Base-by-base conservation (phyloP, 2,329 filamentous ascomycete species). In the Monilinia fructigena region DNA sequence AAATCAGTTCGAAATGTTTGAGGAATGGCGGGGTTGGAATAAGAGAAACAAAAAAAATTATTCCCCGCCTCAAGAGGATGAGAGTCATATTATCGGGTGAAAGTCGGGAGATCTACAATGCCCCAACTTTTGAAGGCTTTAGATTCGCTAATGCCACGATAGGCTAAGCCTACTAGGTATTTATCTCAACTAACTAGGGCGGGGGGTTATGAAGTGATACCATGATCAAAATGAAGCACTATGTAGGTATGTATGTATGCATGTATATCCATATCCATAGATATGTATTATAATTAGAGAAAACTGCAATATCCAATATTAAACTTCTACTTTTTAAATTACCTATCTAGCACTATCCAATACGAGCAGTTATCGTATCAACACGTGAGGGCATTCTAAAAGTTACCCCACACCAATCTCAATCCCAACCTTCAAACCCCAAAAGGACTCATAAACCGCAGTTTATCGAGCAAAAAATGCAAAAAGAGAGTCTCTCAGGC, bases 11-110 rank as follows among this genome's bases (percentile, higher is more conserved):
- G 55, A 47, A 31, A 20, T 47, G 28, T 61, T 61, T 23, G n/a
- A 28, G 59, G 59, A n/a, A 61, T 52, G 45, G 59, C 59, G 59
- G 59, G 59, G 59, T 61, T 48, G 10, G n/a, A 61, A 50, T 23
- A 35, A 38, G 20, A 60, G 47, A 31, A 52, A 52, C 31, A 52
- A 52, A 35, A 35, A 61, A 48, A 61, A 61, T 61, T 52, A 52
- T 52, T 61, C 59, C 59, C 59, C 45, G 59, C 59, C 45, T 2
- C 11, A n/a, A 35, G 18, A 12, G 11, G 11, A 50, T 52, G 26
- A 45, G 58, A 48, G 26, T 60, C 31, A 35, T 61, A 35, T 12
- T 12, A 35, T 55, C 45, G 58, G 47, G 45, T 28, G 23, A 56
- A 45, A 7, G 38, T 56, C 55, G 55, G 55, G 20, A 16, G 35